A percentile compares a stretch with the other conserved stretches of the same genome.
phyloP scores from a whole-genome alignment of 176 grass and related monocot species.

The Raddia distichophylla region DNA sequence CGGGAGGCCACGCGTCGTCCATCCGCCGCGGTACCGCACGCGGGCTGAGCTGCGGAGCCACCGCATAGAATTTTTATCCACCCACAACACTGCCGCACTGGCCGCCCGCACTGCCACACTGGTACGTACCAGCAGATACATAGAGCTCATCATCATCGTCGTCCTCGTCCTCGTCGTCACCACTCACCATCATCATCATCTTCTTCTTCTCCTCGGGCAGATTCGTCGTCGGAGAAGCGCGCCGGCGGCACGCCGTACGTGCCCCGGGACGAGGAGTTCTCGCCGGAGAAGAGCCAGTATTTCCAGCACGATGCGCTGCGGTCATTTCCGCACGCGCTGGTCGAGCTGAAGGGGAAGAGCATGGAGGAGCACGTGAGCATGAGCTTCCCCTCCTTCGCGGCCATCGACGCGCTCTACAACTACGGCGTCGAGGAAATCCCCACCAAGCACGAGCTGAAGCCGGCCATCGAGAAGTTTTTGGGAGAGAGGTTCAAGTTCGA shows the following conservation, averaged over 20 bases:
- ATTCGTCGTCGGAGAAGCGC: conserved; percentile 19
- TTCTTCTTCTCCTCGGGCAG: no score
- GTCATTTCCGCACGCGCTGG: conserved; percentile 35
- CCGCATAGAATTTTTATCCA: no score
- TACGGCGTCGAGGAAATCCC: background rate
- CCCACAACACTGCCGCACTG: conserved; percentile 71
- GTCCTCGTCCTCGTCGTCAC: no score
- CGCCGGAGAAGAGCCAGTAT: conserved; percentile 28
- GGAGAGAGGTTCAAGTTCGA: background rate
- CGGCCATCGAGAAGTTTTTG: background rate
- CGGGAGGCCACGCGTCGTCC: no score
- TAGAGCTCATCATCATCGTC: no score
- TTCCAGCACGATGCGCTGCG: background rate
- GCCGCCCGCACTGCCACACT: no score
- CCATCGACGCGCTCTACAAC: background rate
- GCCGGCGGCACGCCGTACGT: background rate
- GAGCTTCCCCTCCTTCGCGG: conserved; percentile 18
- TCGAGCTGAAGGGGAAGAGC: background rate
- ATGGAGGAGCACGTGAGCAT: background rate
- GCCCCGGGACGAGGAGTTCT: conserved; percentile 53
- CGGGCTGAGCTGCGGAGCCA: no score
- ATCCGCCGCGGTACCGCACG: no score
- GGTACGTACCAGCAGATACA: no score
- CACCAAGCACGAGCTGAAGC: no score
- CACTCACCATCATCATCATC: no score